Base-by-base conservation (phyloP, 2,329 filamentous ascomycete species). In the Ceratocystis destructans region DNA sequence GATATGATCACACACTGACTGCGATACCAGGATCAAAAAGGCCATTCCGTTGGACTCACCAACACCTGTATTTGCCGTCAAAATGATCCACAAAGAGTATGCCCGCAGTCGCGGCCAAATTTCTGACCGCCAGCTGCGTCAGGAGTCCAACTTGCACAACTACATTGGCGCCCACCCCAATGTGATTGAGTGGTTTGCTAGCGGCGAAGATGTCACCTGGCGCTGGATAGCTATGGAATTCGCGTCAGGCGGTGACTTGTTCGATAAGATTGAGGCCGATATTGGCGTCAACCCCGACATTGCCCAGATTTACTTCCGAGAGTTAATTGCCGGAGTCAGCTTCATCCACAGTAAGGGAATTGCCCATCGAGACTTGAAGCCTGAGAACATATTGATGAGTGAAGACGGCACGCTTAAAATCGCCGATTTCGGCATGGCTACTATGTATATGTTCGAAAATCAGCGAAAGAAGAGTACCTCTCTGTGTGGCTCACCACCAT, bases 231-330 rank as follows among this genome's bases (percentile, higher is more conserved):
- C 92, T 48, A 96, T 99, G 91, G 94, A 99, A 76, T 87, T 90
- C 71, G 94, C 94, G 59, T 90, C 95, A 71, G 94, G 94, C 53
- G 94, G 94, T 10, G 94, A 99, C 74, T 81, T 99, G 6, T 99
- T 99, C 75, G 94, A 99, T 84, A 99, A 99, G 79, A 97, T 99
- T 71, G 95, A 99, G 77, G 92, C 94, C 20, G 94, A 99, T 75
- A 89, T 93, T 57, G 94, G 94, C 61, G 90, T 97, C n/a, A 84
- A 87, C 5, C 86, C 96, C 75, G 90, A 97, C 74, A 90, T 99
- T 73, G 93, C 94, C 44, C 95, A 99, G 74, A 85, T 96, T 69
- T 99, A 97, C 78, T 99, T 99, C 75, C 83, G 87, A 2, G 94
- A 99, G 77, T 83, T 99, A 69, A 83, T 97, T 71, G 86, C 86